Base-by-base conservation (phyloP, 2,329 filamentous ascomycete genomes). In the Ilyonectria mors-panacis region DNA sequence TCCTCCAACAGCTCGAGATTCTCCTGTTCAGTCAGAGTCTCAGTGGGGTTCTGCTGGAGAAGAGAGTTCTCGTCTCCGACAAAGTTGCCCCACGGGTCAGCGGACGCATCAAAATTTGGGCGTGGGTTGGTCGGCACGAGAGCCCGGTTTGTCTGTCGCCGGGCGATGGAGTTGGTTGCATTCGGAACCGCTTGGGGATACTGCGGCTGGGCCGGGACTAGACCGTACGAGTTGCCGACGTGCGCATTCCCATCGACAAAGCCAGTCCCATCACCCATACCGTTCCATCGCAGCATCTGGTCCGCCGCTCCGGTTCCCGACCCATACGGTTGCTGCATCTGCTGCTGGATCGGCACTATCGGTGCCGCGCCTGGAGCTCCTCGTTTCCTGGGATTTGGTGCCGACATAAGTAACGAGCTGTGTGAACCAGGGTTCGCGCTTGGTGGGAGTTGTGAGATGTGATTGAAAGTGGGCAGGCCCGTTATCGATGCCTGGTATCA, bases 1-100 rank as follows among this genome's bases (percentile, higher is more conserved):
- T 92, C 90, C 77, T 97, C 94, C 67, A 98, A 83, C 61, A 93
- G 86, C 69, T 95, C 92, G 66, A 97, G 87, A 71, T 91, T 94
- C 71, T 97, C 91, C 75, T 89, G 85, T 78, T 91, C 88, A 17
- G 70, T 70, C 28, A 72, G 23, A 47, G 73, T 74, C 54, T 81
- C 81, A 50, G 79, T 79, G 0, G 77, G 50, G 47, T 78, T 77
- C 58, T 80, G 81, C 19, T 80, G 76, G 30, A 85, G 74, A 13
- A 85, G 71, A 30, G 77, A 73, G 44, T 74, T 73, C 15, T 81
- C 79, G 28, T 87, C 85, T 8, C 85, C 81, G n/a, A 75, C 76
- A 67, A 85, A 86, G 19, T 75, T 75, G 17, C 76, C 68, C 83
- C 83, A 85, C 1, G 77, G 67, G 37, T 87, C 85, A 59, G 81